Evolutionary conservation across 441 rosid species (phyloP).

Genomic region (Gossypium trilobum): DNA sequence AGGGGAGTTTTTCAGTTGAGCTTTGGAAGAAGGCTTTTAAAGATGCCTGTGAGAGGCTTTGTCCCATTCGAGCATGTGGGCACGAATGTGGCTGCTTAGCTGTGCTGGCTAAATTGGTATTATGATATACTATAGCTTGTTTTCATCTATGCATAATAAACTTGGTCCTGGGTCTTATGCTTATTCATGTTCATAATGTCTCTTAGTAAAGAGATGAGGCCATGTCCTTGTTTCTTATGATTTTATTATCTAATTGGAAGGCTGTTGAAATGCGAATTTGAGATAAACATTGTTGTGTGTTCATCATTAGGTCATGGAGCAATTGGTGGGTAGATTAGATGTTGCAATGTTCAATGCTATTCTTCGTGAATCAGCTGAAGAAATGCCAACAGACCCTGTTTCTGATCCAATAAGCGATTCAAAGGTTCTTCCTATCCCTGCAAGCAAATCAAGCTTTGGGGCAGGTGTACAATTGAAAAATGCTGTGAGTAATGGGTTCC

Average conservation of each 20-base stretch:
- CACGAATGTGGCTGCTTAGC: constrained; percentile 90
- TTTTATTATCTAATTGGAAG: not conserved
- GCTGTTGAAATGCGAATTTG: constrained; percentile 8
- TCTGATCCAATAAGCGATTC: constrained; percentile 87
- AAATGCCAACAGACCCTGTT: constrained; percentile 90
- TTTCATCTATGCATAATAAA: not conserved
- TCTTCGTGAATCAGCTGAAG: constrained; percentile 80
- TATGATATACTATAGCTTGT: not conserved
- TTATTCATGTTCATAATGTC: not conserved
- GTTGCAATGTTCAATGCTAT: constrained; percentile 95
- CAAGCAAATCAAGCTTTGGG: constrained; percentile 79
- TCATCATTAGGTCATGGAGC: constrained; percentile 68
- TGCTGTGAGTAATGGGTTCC: constrained; percentile 40
- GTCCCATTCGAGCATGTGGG: constrained; percentile 74
- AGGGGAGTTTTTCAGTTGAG: constrained; percentile 59
- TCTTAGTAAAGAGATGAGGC: not conserved
- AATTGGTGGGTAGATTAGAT: constrained; percentile 70
- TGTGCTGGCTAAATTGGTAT: constrained; percentile 74
- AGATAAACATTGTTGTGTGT: constrained; percentile 10
- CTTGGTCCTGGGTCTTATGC: not conserved
- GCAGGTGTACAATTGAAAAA: constrained; percentile 83
- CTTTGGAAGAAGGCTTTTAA: constrained; percentile 83
- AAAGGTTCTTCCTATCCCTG: constrained; percentile 82
- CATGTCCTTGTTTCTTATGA: not conserved
- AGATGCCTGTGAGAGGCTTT: constrained; percentile 83